phyloP scores from a whole-genome alignment of 2,329 filamentous ascomycete species.

The Nemania sp. region DNA sequence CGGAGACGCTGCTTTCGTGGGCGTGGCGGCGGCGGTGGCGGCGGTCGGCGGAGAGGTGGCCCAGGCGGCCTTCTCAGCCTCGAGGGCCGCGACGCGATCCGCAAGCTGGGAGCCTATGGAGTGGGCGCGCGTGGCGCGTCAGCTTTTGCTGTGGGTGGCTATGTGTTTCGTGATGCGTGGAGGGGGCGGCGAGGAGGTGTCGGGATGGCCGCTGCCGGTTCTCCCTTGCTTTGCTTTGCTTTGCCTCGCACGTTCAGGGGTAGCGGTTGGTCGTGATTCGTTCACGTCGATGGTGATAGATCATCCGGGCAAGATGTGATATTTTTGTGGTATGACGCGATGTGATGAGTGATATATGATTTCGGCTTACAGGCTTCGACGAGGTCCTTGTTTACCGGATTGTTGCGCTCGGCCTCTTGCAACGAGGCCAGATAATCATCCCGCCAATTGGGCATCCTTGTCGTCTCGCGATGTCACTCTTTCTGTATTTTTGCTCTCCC shows the following conservation, averaged over 20 bases:
- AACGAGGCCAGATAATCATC: slow-evolving; percentile 80
- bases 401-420: slow-evolving; percentile 71
- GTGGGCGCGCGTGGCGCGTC: slow-evolving; percentile 7
- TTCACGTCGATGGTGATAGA: not conserved
- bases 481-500: not conserved
- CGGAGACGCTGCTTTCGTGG: slow-evolving; percentile 28
- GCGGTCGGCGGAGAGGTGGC: not conserved
- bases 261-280: not conserved
- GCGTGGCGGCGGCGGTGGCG: slow-evolving; percentile 27
- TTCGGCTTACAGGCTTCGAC: slow-evolving; percentile 74
- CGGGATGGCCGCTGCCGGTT: too few relatives aligned
- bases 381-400: slow-evolving; percentile 64
- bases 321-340: not conserved
- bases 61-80: slow-evolving; percentile 57
- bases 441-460: slow-evolving; percentile 67
- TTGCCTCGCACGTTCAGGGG: too few relatives aligned
- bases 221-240: too few relatives aligned
- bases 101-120: slow-evolving; percentile 42
- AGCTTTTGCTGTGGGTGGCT: slow-evolving; percentile 1
- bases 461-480: not conserved
- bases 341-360: not conserved
- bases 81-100: slow-evolving; percentile 67
- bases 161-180: not conserved
- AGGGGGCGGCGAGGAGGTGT: too few relatives aligned
- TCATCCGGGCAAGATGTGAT: not conserved